Evolutionary conservation across 345 rosid species (phyloP), one percentile per base, ranked within the genome.

Genomic region (Noccaea caerulescens): DNA sequence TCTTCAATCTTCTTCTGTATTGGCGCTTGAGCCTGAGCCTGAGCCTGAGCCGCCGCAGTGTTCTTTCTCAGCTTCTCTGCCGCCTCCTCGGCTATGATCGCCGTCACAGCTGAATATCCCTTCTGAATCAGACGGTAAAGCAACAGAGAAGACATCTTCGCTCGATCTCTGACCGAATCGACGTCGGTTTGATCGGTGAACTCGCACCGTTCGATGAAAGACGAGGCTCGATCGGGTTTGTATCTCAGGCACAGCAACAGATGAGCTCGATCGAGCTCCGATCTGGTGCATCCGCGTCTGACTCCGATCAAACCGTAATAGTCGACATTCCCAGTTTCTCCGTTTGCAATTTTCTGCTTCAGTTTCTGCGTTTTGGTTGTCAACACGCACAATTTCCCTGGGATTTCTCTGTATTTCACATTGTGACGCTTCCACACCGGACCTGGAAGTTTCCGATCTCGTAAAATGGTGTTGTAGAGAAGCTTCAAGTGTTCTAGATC

Each of bases 401-500:
- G 97, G 55, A 94, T 89, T 36, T 94, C 99, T 30, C 89, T 75
- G 85, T 91, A 94, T 39, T 85, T 79, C 10, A 91, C 95, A 5
- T 86, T 78, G 75, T 91, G 97, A 7, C 87, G 83, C 80, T 94
- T 94, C 99, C 99, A 94, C 10, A 80, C 87, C 27, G 99, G 99
- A 23, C 99, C 99, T 0, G 96, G 99, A 8, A 94, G 95, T 71
- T 89, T 91, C 75, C 96, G 66, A 8, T 91, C 94, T 0, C 99
- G 85, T 58, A 91, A 66, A 72, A 94, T 85, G 10, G 99, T 83
- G 78, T 94, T 94, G 77, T 85, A 94, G 4, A 94, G 71, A 10
- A 94, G 86, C 55, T 94, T 94, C 72, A 94, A 63, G 82, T 94
- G 99, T 50, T 94, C 99, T 1, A 94, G 87, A 62, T 94, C 99